phyloP scores from a whole-genome alignment of 345 rosid genomes.

The Euphorbia tirucalli region DNA sequence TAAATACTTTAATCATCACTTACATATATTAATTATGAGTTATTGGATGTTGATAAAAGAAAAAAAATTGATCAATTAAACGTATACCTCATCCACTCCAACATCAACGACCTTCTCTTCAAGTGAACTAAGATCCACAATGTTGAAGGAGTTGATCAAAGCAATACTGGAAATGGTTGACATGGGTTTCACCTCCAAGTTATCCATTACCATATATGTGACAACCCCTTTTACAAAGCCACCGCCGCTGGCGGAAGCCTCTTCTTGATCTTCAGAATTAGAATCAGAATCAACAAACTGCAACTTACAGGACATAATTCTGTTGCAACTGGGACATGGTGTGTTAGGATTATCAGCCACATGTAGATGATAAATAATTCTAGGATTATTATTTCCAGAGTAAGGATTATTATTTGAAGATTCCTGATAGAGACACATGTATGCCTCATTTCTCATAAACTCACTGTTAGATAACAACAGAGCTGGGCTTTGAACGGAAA shows the following conservation, averaged over 20 bases:
- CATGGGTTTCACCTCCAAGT: constrained; percentile 16
- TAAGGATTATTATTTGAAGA: no score
- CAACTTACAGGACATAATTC: neutral
- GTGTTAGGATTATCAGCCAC: neutral
- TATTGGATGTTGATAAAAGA: neutral
- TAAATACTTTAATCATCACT: no score
- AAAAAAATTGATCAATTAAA: neutral
- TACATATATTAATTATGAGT: no score
- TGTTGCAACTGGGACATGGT: neutral
- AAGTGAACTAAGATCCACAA: constrained; percentile 8
- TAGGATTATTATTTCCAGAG: no score
- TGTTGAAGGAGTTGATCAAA: neutral
- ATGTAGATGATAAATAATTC: neutral
- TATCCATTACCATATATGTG: constrained; percentile 19
- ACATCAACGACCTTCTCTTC: constrained; percentile 16
- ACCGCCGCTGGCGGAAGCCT: neutral
- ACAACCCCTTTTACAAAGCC: constrained; percentile 14
- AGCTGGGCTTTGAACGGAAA: neutral
- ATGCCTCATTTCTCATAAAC: neutral
- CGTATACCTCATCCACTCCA: neutral
- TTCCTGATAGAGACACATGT: no score
- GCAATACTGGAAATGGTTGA: constrained; percentile 10
- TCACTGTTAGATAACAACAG: neutral
- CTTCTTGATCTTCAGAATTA: neutral
- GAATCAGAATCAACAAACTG: neutral